Percentiles rank a stretch among this genome's conserved stretches.
Evolutionary conservation across 306 rosid genomes (phyloP).

Genomic region (Myrica gale): DNA sequence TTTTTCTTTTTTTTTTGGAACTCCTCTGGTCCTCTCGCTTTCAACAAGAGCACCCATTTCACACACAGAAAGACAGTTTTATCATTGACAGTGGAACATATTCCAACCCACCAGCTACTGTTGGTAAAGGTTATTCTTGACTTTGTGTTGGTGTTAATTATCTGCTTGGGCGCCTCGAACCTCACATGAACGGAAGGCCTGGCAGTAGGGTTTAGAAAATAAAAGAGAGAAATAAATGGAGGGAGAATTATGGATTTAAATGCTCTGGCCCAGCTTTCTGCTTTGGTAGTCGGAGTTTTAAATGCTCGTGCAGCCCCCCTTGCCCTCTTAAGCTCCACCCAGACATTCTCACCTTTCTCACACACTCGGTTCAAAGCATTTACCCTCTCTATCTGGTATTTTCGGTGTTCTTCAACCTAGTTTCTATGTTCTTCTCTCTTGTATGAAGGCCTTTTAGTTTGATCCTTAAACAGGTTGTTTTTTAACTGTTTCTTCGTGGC

Average conservation of each 20-base stretch:
- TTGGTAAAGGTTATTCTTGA: constrained; percentile 2
- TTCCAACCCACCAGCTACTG: too few relatives aligned
- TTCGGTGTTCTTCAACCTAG: neutral
- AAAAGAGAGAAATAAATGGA: constrained; percentile 17
- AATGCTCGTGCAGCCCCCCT: constrained; percentile 45
- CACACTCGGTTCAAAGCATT: constrained; percentile 29
- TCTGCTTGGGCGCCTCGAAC: neutral
- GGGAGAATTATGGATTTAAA: constrained; percentile 43
- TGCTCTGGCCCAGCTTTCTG: constrained; percentile 55
- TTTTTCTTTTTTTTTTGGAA: constrained; percentile 33
- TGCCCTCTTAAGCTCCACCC: constrained; percentile 33
- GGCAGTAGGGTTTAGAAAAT: neutral
- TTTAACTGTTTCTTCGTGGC: neutral
- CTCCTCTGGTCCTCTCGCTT: neutral
- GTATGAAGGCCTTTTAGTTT: neutral
- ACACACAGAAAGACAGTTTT: neutral
- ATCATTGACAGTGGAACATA: neutral
- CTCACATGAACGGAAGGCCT: neutral
- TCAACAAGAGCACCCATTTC: neutral
- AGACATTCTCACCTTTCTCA: constrained; percentile 36
- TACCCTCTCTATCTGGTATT: neutral
- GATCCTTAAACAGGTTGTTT: neutral
- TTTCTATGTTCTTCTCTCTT: constrained; percentile 6
- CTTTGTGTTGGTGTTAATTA: neutral
- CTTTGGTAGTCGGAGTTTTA: constrained; percentile 60